Conservation (phyloP, 2,329 filamentous ascomycete species). For the Cordyceps cateniannulata region DNA sequence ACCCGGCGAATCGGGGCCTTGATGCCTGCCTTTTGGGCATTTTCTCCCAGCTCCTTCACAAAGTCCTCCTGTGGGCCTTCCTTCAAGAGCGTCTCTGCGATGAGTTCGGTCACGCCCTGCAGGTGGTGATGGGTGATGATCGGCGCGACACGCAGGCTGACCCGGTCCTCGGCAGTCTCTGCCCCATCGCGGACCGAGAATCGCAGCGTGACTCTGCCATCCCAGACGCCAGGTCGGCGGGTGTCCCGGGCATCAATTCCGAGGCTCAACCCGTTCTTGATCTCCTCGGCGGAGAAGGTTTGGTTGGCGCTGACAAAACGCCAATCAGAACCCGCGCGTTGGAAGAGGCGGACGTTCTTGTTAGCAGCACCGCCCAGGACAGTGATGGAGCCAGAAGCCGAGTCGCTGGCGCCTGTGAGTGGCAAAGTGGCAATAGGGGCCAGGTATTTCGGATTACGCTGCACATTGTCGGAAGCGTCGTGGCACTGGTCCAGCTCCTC, state of each 20-base stretch:
- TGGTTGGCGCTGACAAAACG: conserved; percentile 17
- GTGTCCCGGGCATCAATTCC: conserved; percentile 29
- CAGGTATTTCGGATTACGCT: background rate
- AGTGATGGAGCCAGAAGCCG: background rate
- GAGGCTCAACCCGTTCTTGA: conserved; percentile 22
- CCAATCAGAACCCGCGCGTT: conserved; percentile 17
- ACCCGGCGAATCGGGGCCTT: background rate
- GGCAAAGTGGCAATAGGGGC: background rate
- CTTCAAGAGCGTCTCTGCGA: background rate
- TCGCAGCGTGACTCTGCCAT: conserved; percentile 18
- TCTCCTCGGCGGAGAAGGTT: conserved; percentile 19
- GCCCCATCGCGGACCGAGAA: background rate
- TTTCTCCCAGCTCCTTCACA: background rate
- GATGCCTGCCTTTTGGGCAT: background rate
- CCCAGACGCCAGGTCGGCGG: conserved; percentile 18
- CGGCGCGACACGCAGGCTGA: background rate
- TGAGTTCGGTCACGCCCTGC: background rate
- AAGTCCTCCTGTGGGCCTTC: background rate
- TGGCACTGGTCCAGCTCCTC: background rate
- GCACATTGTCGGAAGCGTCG: background rate
- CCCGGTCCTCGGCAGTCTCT: background rate
- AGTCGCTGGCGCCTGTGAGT: background rate
- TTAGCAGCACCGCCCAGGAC: background rate
- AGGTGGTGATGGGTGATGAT: background rate
- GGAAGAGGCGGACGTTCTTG: background rate